These are phyloP conservation scores for Boletus rubroflammeus DNA, from an alignment of 768 basidiomycete genomes.

Conservation along the genomic window DNA sequence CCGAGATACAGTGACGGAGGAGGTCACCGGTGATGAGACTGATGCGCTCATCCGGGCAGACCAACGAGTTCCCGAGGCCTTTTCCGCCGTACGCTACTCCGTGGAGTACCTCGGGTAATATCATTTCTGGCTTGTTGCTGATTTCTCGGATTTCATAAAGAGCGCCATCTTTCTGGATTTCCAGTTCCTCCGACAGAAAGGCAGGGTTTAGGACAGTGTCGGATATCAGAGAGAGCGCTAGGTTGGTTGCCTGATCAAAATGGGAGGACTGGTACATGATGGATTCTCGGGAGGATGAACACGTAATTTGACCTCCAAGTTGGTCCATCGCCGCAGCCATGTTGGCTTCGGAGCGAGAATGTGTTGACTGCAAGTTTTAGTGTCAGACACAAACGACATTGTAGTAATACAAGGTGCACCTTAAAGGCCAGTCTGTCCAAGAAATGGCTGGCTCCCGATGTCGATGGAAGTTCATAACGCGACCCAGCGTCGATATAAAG, in stretches of 20 bases:
- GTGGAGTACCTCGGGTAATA: slow-evolving; percentile 88
- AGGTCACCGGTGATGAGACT: slow-evolving; percentile 56
- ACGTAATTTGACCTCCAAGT: slow-evolving; percentile 89
- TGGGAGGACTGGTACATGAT: slow-evolving; percentile 99
- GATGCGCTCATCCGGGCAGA: slow-evolving; percentile 86
- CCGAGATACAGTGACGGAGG: slow-evolving; percentile 60
- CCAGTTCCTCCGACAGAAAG: slow-evolving; percentile 74
- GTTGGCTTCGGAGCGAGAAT: slow-evolving; percentile 62
- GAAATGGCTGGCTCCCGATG: slow-evolving; percentile 85
- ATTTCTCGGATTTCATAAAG: slow-evolving; percentile 90
- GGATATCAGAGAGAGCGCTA: slow-evolving; percentile 83
- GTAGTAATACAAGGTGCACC: slow-evolving; percentile 40
- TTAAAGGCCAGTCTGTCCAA: slow-evolving; percentile 96
- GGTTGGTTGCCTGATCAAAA: slow-evolving; percentile 77
- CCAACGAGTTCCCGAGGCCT: slow-evolving; percentile 84
- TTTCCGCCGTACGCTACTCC: slow-evolving; percentile 73
- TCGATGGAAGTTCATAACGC: slow-evolving; percentile 74
- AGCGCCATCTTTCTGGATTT: slow-evolving; percentile 80
- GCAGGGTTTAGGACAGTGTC: slow-evolving; percentile 84
- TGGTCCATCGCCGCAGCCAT: slow-evolving; percentile 80
- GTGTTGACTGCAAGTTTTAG: slow-evolving; percentile 56
- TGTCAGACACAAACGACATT: slow-evolving; percentile 1
- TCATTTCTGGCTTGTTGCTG: slow-evolving; percentile 84
- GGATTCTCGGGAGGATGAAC: slow-evolving; percentile 86
- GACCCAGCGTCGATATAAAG: slow-evolving; percentile 93